Evolutionary conservation across 208 protist species (phyloP).

Genomic region (Trypanosoma brucei): DNA sequence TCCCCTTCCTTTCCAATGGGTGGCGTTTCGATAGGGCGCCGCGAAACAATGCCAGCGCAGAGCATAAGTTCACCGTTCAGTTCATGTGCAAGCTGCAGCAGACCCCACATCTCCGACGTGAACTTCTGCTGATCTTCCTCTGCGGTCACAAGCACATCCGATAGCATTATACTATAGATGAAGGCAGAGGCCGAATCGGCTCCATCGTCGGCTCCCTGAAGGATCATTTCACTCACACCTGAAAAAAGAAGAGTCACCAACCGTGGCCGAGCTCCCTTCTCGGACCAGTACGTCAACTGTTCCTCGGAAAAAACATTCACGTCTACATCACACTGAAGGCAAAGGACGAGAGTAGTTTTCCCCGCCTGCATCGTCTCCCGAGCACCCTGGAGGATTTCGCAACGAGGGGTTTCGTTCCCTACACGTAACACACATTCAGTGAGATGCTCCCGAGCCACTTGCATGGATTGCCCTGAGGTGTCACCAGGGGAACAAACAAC

Average conservation of each 20-base stretch:
- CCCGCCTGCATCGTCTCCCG: not conserved
- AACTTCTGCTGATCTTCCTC: constrained; percentile 21
- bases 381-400: constrained; percentile 3
- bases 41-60: constrained; percentile 18
- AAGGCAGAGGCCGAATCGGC: constrained; percentile 9
- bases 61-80: constrained; percentile 31
- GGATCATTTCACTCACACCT: constrained; percentile 16
- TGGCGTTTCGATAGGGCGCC: constrained; percentile 4
- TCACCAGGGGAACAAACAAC: constrained; percentile 42
- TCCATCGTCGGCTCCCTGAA: not conserved
- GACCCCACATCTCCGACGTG: constrained; percentile 16
- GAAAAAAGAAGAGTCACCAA: constrained; percentile 34
- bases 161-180: constrained; percentile 30
- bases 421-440: constrained; percentile 18
- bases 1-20: not conserved
- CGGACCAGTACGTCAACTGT: constrained; percentile 34
- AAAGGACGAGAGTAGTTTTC: constrained; percentile 3
- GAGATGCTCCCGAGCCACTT: constrained; percentile 15
- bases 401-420: constrained; percentile 12
- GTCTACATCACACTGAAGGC: constrained; percentile 7
- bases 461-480: constrained; percentile 1
- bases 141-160: constrained; percentile 36
- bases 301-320: constrained; percentile 33
- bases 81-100: constrained; percentile 26
- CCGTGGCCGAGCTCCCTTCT: constrained; percentile 31